Conservation (phyloP, 495 filamentous ascomycete species). For the Astrothelium subdiscretum region DNA sequence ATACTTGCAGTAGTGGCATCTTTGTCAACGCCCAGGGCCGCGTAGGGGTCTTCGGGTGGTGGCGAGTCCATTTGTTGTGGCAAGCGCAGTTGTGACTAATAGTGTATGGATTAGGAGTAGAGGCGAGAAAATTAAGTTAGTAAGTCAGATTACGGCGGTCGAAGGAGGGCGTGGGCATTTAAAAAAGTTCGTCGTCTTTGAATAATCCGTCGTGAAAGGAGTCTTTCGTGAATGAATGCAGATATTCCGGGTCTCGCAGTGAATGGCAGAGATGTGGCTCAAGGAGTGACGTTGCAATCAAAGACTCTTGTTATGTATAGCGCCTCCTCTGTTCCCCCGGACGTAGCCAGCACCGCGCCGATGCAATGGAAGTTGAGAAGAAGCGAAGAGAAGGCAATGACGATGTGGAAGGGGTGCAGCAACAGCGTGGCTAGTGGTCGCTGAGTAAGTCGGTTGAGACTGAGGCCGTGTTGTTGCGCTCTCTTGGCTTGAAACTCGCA, state of each 20-base stretch:
- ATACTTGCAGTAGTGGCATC: slow-evolving; percentile 65
- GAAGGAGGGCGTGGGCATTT: background rate
- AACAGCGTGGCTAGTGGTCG: background rate
- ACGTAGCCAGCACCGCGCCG: background rate
- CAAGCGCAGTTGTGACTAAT: background rate
- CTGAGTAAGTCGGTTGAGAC: background rate
- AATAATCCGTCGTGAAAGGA: slow-evolving; percentile 1
- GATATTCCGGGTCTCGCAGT: background rate
- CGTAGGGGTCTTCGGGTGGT: slow-evolving; percentile 74
- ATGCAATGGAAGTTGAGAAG: background rate
- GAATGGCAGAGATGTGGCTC: background rate
- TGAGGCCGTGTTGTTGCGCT: background rate
- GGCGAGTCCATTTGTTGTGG: slow-evolving; percentile 41
- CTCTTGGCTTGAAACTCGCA: background rate
- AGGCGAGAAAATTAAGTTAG: background rate
- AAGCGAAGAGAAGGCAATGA: background rate
- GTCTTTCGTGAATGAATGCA: slow-evolving; percentile 4
- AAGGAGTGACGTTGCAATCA: background rate
- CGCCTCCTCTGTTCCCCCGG: background rate
- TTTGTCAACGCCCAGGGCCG: slow-evolving; percentile 61
- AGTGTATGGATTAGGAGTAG: background rate
- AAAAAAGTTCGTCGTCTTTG: background rate
- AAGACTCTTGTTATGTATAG: background rate
- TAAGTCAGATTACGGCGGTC: background rate
- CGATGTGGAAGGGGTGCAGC: background rate